A percentile compares a stretch with the other conserved stretches of the same genome.
Evolutionary conservation across 352 stramenopile species (phyloP).

Genomic region (Phytophthora boehmeriae): DNA sequence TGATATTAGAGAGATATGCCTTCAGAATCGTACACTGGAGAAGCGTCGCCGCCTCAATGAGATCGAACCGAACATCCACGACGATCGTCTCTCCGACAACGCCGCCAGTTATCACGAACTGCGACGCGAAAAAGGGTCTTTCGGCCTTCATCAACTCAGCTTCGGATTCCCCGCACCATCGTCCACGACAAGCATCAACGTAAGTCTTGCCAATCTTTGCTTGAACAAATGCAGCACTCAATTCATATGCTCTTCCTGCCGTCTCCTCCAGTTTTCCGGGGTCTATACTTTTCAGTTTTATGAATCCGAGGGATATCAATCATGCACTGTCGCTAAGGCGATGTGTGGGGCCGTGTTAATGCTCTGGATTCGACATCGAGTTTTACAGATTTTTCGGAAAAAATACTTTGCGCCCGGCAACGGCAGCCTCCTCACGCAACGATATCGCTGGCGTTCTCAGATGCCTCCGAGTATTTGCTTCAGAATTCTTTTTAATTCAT

Average conservation of each 20-base stretch:
- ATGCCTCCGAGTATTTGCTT: background rate
- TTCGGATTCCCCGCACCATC: background rate
- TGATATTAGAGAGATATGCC: too few species aligned
- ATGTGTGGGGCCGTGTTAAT: background rate
- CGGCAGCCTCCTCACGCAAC: background rate
- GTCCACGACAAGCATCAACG: background rate
- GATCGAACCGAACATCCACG: too few species aligned
- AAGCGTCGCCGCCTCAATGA: too few species aligned
- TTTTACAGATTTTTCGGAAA: slow-evolving; percentile 1
- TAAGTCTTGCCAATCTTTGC: slow-evolving; percentile 1
- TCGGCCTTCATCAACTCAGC: slow-evolving; percentile 2
- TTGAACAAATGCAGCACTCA: slow-evolving; percentile 16
- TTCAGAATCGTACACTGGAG: too few species aligned
- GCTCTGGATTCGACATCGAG: slow-evolving; percentile 4
- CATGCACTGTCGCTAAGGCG: slow-evolving; percentile 8
- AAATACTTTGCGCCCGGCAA: background rate
- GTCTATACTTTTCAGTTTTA: slow-evolving; percentile 9
- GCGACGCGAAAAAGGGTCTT: background rate
- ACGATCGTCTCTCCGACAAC: too few species aligned
- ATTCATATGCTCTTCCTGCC: too few species aligned
- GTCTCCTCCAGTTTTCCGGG: background rate
- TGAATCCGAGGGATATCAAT: background rate
- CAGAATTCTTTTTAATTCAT: slow-evolving; percentile 7
- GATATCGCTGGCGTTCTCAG: background rate
- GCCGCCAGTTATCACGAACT: background rate